Base-by-base conservation (phyloP, 78 protist species). In the Mantamonas sphyraenae region DNA sequence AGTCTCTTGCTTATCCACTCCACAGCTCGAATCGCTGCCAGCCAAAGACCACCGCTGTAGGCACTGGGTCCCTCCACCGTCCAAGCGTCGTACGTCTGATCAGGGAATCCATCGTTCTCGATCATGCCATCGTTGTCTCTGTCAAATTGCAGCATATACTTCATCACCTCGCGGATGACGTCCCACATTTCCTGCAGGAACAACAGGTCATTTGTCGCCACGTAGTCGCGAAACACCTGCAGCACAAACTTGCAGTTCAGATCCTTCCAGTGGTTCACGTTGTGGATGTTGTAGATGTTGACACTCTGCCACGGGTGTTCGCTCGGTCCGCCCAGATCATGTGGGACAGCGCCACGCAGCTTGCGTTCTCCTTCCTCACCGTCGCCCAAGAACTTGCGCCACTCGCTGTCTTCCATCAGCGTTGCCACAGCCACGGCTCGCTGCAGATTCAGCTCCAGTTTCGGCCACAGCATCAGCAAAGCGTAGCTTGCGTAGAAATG, bases 401-500 rank as follows among this genome's bases (percentile, higher is more conserved):
- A 51, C 9, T 77, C 74, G 5, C 40, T 50, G 45, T 71, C 74
- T 26, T 71, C 73, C 17, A 57, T n/a, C 3, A 64, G 14, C 0
- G 82, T 79, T 5, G 80, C 78, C 16, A 47, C 69, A 1, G 81
- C 82, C 7, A 81, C 30, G 40, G 75, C 88, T 12, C 63, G 60
- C 40, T 74, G 86, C 10, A 84, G 42, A 40, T 82, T 58, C 24
- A 74, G 14, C 31, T 79, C 90, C 24, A 84, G 35, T 7, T 60
- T 45, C 19, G 93, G 90, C 86, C 86, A 89, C 7, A 72, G 40
- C 65, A 68, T 69, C 2, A 72, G 63, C 61, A 89, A 35, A 28
- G 93, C 93, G 67, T 74, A 81, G 3, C 77, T 61, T 20, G 93
- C 83, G 51, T 89, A 89, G 47, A 89, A 89, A 28, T 84, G 89